Conservation (phyloP, 768 basidiomycete species). For the Cystobasidium tubakii region DNA sequence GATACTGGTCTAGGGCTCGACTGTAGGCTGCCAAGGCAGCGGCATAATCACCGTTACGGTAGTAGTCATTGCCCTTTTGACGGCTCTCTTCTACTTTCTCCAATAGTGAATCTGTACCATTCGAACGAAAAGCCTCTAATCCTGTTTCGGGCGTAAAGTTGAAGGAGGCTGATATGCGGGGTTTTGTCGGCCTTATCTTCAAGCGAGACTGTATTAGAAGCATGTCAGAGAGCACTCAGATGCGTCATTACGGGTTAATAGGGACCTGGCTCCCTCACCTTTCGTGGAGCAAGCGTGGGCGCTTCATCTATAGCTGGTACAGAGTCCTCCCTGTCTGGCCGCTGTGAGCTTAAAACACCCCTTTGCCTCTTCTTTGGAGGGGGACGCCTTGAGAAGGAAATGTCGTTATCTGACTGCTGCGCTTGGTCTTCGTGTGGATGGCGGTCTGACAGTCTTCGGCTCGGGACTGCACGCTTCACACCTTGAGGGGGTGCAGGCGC, state of each 20-base stretch:
- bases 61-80: neutral
- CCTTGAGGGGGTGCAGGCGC: conserved; percentile 11
- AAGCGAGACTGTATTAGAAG: neutral
- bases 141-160: conserved; percentile 11
- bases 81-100: neutral
- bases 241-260: no score
- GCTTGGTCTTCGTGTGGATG: neutral
- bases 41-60: neutral
- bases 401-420: neutral
- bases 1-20: conserved; percentile 7
- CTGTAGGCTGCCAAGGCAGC: neutral
- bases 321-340: neutral
- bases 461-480: conserved; percentile 11
- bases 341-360: neutral
- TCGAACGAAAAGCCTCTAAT: neutral
- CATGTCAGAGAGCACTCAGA: no score
- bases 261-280: no score
- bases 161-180: conserved; percentile 12
- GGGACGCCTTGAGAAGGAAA: neutral
- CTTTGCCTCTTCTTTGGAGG: neutral
- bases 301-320: conserved; percentile 4
- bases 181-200: neutral
- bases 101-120: neutral
- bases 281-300: neutral
- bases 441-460: neutral